Base-by-base conservation (phyloP, 352 stramenopile genomes). In the Phytophthora europaea region DNA sequence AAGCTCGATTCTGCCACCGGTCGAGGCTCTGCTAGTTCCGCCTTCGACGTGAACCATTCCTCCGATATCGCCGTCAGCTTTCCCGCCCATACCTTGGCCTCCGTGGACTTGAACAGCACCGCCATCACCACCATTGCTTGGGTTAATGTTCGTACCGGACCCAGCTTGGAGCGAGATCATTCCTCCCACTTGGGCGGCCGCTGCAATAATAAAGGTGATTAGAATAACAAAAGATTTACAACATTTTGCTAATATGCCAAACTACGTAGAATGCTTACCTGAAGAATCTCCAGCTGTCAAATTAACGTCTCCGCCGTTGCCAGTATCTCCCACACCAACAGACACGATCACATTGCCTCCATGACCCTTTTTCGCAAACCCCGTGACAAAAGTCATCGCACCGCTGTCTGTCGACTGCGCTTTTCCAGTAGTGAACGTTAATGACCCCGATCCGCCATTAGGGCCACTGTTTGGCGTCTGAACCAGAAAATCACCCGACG, bases 261-360 rank as follows among this genome's bases (percentile, higher is more conserved):
- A 31, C 63, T 28, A 56, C 36, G 45, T 20, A 50, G 54, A 70
- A 40, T 59, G 61, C 74, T 54, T 76, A 93, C 84, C 87, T 38
- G 75, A 88, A 56, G 76, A 81, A 72, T 91, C 79, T n/a, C 88
- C 88, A 67, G 86, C 86, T 66, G 84, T 90, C n/a, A 93, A 50
- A 57, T 91, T 91, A 26, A 79, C 63, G 50, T 74, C 58, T 22
- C 73, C 73, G 20, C 73, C 67, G n/a, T 65, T 73, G 18, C 40
- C 53, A 48, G 67, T 73, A 53, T 76, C 72, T 61, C 72, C 72
- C 7, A 79, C 67, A 7, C 72, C 68, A 68, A 76, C 59, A 16
- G 75, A 73, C 13, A 72, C 33, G 50, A 69, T 57, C 3, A 76
- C 61, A 59, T 66, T 71, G 33, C 73, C 73, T 33, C 73, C 69